Evolutionary conservation across 345 rosid genomes (phyloP).

Genomic region (Brassica rapa): DNA sequence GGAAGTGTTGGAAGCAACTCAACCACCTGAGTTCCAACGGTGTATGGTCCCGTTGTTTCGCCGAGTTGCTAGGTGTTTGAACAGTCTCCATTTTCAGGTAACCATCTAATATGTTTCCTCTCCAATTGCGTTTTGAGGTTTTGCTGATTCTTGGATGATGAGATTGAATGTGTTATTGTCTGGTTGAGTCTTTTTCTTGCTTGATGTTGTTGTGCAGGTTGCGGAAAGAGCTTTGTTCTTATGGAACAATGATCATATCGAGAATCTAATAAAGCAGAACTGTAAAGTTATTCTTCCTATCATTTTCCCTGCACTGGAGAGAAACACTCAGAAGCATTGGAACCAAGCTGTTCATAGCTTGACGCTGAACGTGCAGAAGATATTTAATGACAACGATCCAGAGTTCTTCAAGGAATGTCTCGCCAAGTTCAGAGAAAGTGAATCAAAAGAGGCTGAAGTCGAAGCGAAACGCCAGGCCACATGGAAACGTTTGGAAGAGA

Average conservation of each 20-base stretch:
- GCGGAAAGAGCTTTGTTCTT: constrained; percentile 77
- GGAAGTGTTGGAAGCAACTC: constrained; percentile 85
- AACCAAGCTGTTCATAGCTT: constrained; percentile 70
- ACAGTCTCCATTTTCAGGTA: constrained; percentile 90
- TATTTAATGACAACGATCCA: constrained; percentile 65
- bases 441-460: constrained; percentile 51
- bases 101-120: neutral
- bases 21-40: constrained; percentile 73
- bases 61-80: constrained; percentile 70
- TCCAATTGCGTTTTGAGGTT: neutral
- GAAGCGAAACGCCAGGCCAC: constrained; percentile 53
- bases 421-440: constrained; percentile 54
- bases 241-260: constrained; percentile 79
- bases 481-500: constrained; percentile 71
- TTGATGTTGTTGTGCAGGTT: constrained; percentile 45
- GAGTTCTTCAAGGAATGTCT: constrained; percentile 66
- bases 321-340: constrained; percentile 69
- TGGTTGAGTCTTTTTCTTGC: neutral
- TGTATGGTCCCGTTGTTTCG: constrained; percentile 87
- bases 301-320: constrained; percentile 64
- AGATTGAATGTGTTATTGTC: neutral
- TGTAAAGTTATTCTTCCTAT: constrained; percentile 61
- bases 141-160: neutral
- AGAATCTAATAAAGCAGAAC: constrained; percentile 64
- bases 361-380: constrained; percentile 68